Conservation (phyloP, 768 basidiomycete species). For the Lactarius evosmus region DNA sequence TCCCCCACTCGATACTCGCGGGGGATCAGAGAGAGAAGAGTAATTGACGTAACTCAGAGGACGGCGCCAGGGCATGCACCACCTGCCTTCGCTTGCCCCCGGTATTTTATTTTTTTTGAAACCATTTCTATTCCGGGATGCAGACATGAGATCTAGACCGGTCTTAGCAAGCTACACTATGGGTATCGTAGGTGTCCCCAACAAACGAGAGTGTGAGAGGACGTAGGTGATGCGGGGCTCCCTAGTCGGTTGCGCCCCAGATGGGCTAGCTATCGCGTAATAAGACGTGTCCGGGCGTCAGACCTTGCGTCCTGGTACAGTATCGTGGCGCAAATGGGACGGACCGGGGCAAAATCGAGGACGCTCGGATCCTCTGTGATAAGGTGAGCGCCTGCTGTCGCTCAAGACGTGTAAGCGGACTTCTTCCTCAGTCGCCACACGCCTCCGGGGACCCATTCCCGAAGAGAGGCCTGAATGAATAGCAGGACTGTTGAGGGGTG, state of each 20-base stretch:
- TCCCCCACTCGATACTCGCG: constrained; percentile 12
- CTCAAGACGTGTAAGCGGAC: background rate
- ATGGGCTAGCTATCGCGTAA: no score
- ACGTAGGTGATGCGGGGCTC: no score
- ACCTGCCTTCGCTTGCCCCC: background rate
- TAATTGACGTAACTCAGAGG: background rate
- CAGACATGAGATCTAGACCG: no score
- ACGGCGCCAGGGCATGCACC: background rate
- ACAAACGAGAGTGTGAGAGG: no score
- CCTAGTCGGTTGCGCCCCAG: no score
- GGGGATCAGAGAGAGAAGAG: constrained; percentile 11
- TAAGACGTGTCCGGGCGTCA: no score
- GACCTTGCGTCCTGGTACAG: no score
- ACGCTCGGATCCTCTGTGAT: background rate
- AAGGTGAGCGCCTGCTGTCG: background rate
- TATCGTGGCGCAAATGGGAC: background rate
- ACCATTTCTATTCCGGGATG: no score
- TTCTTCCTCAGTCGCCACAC: no score
- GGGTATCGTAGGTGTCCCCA: no score
- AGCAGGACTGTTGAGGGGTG: background rate
- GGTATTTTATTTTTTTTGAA: no score
- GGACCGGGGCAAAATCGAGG: background rate
- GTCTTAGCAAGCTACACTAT: no score
- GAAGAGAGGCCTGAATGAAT: background rate
- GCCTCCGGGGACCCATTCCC: background rate